Base-by-base conservation (phyloP, 176 grass and related monocot genomes). In the Bothriochloa decipiens region DNA sequence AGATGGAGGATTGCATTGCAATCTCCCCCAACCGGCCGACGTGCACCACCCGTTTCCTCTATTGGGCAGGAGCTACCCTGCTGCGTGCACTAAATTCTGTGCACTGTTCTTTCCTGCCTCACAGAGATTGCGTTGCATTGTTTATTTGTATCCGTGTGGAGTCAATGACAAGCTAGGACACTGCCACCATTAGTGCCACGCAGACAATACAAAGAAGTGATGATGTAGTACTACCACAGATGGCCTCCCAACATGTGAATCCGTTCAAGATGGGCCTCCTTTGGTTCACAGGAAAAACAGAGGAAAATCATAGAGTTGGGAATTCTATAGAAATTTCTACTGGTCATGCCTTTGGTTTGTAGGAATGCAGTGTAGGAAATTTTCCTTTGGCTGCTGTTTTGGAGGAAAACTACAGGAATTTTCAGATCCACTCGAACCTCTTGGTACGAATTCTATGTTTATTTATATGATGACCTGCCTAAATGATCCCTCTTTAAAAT, bases 11-110 rank as follows among this genome's bases (percentile, higher is more conserved):
- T 8, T 43, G 69, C 39, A 55, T 1, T 29, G 79, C 64, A 26
- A 23, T 11, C 28, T 68, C 6, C 63, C 22, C 55, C 20, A 69
- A 55, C 71, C 80, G 43, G 73, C 84, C 14, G 86, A 87, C 80
- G 62, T 73, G 49, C 80, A 79, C 75, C 80, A 74, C 75, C 75
- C 6, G 84, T 80, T 84, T 73, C 29, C 80, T 37, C 70, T 63
- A 42, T 87, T 80, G 75, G 81, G 39, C 84, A 68, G 50, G 72
- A 41, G 49, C 71, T 32, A 49, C 45, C 25, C 45, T 49, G 72
- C 71, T 68, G 80, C 89, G 42, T 45, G 42, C 42, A 82, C 72
- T 86, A 86, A 86, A 82, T 90, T 86, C 26, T 13, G 79, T 82
- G 83, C 73, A 73, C 74, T 78, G 79, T 77, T 71, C 49, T 28